Evolutionary conservation across 768 basidiomycete genomes (phyloP).

Genomic region (Kwoniella europaea): DNA sequence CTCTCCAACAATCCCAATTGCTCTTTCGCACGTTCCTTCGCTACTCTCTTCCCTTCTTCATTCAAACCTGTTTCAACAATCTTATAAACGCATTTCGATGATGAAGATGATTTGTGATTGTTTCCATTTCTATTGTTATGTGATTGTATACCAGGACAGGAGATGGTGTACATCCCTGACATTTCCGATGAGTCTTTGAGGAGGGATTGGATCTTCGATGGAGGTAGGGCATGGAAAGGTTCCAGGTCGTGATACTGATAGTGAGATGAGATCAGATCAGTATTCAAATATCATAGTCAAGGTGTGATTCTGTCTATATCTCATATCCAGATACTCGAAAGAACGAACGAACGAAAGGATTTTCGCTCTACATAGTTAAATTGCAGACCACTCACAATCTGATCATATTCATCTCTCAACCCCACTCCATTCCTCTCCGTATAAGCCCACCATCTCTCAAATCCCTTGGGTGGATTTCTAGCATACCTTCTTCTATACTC

Average conservation of each 20-base stretch:
- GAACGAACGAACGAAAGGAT: no score
- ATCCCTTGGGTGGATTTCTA: slow-evolving; percentile 49
- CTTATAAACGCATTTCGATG: slow-evolving; percentile 32
- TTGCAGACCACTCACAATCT: slow-evolving; percentile 46
- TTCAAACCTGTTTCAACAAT: slow-evolving; percentile 43
- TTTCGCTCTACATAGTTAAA: not conserved
- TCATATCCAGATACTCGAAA: not conserved
- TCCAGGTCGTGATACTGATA: slow-evolving; percentile 47
- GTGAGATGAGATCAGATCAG: no score
- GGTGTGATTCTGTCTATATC: not conserved
- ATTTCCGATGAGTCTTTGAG: slow-evolving; percentile 26
- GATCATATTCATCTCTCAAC: slow-evolving; percentile 56
- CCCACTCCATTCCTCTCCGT: slow-evolving; percentile 39
- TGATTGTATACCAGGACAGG: slow-evolving; percentile 35
- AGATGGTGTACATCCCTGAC: slow-evolving; percentile 50
- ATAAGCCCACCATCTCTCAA: slow-evolving; percentile 51
- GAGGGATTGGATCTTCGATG: slow-evolving; percentile 31
- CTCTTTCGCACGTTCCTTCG: slow-evolving; percentile 40
- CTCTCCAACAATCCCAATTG: slow-evolving; percentile 48
- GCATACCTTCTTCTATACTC: slow-evolving; percentile 54
- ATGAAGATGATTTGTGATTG: not conserved
- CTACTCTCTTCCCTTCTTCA: slow-evolving; percentile 39
- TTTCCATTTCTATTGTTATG: not conserved
- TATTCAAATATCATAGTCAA: no score
- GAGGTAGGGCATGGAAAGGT: slow-evolving; percentile 49